Evolutionary conservation across 164 flowering plant species (phyloP).

Genomic region (Echeveria elegans): DNA sequence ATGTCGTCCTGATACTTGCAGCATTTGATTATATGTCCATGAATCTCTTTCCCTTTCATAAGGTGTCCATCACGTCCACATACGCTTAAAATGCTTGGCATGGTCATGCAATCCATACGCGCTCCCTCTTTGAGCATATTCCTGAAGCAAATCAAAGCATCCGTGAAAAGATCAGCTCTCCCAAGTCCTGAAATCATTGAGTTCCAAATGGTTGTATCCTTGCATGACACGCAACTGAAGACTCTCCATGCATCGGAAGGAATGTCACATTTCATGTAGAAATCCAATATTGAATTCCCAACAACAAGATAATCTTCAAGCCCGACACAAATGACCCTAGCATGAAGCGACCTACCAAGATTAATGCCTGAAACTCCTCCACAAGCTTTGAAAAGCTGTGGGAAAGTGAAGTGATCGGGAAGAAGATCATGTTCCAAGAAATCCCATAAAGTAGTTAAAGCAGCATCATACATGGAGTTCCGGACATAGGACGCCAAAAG

Average conservation of each 20-base stretch:
- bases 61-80: slow-evolving; percentile 43
- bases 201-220: slow-evolving; percentile 45
- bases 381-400: slow-evolving; percentile 33
- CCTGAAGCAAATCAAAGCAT: slow-evolving; percentile 31
- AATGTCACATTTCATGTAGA: slow-evolving; percentile 33
- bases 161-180: slow-evolving; percentile 27
- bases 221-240: slow-evolving; percentile 22
- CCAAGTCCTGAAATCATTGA: slow-evolving; percentile 41
- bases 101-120: slow-evolving; percentile 29
- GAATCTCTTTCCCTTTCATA: slow-evolving; percentile 47
- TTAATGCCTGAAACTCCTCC: slow-evolving; percentile 20
- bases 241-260: slow-evolving; percentile 24
- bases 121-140: slow-evolving; percentile 32
- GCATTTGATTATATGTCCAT: slow-evolving; percentile 30
- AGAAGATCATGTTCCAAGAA: slow-evolving; percentile 26
- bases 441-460: slow-evolving; percentile 20
- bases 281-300: slow-evolving; percentile 31
- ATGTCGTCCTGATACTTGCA: slow-evolving; percentile 21
- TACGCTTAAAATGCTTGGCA: slow-evolving; percentile 38
- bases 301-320: slow-evolving; percentile 33
- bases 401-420: slow-evolving; percentile 46
- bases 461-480: slow-evolving; percentile 18
- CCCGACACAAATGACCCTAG: slow-evolving; percentile 35
- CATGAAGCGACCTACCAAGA: slow-evolving; percentile 27
- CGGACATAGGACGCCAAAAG: slow-evolving; percentile 29